Conservation (phyloP, 2,329 filamentous ascomycete species). For the Emydomyces testavorans region DNA sequence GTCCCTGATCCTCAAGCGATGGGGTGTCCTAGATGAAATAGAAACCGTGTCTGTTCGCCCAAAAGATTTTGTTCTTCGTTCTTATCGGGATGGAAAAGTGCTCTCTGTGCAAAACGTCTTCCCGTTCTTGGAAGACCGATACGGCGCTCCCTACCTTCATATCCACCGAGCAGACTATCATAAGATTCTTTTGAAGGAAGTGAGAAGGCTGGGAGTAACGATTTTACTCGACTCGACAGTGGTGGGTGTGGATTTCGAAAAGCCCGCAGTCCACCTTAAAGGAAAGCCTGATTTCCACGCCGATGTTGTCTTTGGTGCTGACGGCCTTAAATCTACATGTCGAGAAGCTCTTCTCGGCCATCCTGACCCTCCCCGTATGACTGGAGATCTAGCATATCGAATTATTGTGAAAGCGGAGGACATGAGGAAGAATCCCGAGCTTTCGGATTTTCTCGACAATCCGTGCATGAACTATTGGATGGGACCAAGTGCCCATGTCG, state of each 20-base stretch:
- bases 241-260: constrained; percentile 20
- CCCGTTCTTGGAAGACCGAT: constrained; percentile 21
- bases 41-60: constrained; percentile 24
- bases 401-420: constrained; percentile 40
- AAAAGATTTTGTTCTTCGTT: constrained; percentile 22
- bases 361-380: constrained; percentile 38
- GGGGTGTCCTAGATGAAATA: constrained; percentile 22
- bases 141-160: constrained; percentile 36
- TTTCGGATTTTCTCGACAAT: constrained; percentile 36
- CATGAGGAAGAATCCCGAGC: constrained; percentile 39
- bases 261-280: constrained; percentile 23
- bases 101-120: constrained; percentile 21
- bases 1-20: constrained; percentile 22
- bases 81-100: constrained; percentile 25
- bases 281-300: constrained; percentile 25
- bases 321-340: constrained; percentile 38
- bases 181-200: constrained; percentile 33
- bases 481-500: constrained; percentile 41
- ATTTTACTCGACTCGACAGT: constrained; percentile 23
- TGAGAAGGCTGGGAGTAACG: constrained; percentile 31
- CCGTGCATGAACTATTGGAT: constrained; percentile 46
- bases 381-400: constrained; percentile 47
- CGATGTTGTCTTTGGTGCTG: constrained; percentile 41
- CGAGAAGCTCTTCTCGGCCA: constrained; percentile 38
- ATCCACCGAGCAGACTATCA: constrained; percentile 43